Base-by-base conservation (phyloP, 176 grass and related monocot species). In the Poa annua region DNA sequence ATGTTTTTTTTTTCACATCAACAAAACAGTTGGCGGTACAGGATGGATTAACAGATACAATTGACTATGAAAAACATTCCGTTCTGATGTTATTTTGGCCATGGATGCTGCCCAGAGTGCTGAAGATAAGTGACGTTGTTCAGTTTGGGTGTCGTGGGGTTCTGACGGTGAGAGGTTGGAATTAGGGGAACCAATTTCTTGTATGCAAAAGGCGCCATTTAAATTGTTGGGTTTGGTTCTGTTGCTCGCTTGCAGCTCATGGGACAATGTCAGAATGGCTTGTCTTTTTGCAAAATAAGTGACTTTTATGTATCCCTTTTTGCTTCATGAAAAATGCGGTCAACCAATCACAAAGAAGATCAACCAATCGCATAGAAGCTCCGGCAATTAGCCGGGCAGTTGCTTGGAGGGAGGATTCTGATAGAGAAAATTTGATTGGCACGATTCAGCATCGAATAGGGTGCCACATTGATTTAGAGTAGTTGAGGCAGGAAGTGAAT, bases 351-450 rank as follows among this genome's bases (percentile, higher is more conserved):
- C 51, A 59, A 50, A 48, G 50, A 2, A 25, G 39, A 72, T 44
- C 42, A 85, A 34, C 21, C 26, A 21, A 61, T 13, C 0, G 19
- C 53, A 71, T 64, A 60, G 51, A 3, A 26, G 45, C 42, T 76
- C 70, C 77, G 70, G 21, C 24, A 32, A 51, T 51, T 50, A 22
- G 42, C 11, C 29, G 15, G 61, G 64, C 11, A 71, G 50, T 77
- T 77, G 7, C 11, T 62, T 61, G 33, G 66, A 68, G 44, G 42
- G 8, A 78, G 11, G 11, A 52, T 70, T 82, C 65, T 41, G 73
- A 53, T 80, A 50, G 41, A 64, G 41, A 19, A 83, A 72, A 7
- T 64, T 88, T 77, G 80, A 54, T 72, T 16, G 19, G 61, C 42
- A 17, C 21, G 33, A 80, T 65, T 41, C 39, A 68, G 7, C 21